phyloP scores from a whole-genome alignment of 176 grass and related monocot genomes.

The Triticum dicoccoides region DNA sequence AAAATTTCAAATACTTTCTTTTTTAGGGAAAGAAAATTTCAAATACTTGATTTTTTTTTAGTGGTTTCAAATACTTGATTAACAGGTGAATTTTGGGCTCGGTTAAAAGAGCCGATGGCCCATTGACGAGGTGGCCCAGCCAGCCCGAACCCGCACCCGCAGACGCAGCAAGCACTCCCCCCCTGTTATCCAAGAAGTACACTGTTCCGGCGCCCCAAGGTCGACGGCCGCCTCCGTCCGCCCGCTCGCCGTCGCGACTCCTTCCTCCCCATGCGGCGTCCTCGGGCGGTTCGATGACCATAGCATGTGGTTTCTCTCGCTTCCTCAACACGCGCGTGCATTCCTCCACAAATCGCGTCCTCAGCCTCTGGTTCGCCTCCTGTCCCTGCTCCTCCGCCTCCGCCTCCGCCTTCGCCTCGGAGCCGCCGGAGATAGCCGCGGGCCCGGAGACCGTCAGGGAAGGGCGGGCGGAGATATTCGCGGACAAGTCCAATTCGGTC shows the following conservation, averaged over 20 bases:
- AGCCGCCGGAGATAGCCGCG: neutral
- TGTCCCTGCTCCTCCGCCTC: neutral
- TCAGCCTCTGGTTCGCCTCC: constrained; percentile 16
- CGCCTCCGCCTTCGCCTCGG: neutral
- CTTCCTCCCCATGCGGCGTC: constrained; percentile 63
- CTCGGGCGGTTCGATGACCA: constrained; percentile 16
- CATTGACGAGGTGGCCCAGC: neutral
- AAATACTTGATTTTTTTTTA: too few relatives aligned
- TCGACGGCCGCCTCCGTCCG: neutral
- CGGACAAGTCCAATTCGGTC: constrained; percentile 34
- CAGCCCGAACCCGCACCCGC: constrained; percentile 49
- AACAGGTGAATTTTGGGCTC: neutral
- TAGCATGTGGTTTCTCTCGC: neutral
- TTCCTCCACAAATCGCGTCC: neutral
- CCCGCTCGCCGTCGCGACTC: constrained; percentile 52
- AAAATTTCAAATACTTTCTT: too few relatives aligned
- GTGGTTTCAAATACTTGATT: too few relatives aligned
- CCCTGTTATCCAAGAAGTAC: neutral
- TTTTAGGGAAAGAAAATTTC: too few relatives aligned
- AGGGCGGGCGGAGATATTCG: constrained; percentile 50
- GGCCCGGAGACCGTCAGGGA: constrained; percentile 27
- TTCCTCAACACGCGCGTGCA: constrained; percentile 15
- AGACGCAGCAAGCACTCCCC: constrained; percentile 48
- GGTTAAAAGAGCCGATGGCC: neutral
- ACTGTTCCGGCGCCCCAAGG: constrained; percentile 20